Base-by-base conservation (phyloP, 2,329 filamentous ascomycete species). In the Dactylellina parvicollis region DNA sequence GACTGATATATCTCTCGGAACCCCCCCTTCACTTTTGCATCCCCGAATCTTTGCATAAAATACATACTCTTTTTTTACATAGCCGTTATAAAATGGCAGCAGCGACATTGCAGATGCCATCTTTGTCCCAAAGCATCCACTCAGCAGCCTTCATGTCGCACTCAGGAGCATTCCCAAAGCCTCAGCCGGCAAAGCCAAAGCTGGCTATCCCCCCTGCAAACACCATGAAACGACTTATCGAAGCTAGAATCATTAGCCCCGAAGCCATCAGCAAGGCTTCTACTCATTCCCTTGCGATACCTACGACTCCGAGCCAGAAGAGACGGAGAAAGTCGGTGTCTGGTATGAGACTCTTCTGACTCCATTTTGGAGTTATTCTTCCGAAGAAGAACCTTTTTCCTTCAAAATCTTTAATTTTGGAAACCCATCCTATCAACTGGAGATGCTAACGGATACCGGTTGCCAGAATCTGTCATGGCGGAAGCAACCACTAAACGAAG, bases 71-170 rank as follows among this genome's bases (percentile, higher is more conserved):
- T 56, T 42, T 16, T 47, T 36, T 14, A 62, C 28, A 40, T 26
- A 16, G 10, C 12, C 44, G 28, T 59, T 32, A 64, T 72, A 72
- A 64, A 64, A 72, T 72, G 67, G 67, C 67, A 62, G 67, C 59
- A 40, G 59, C 67, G 55, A 52, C 59, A 57, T 55, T 72, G 59
- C 67, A 72, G 40, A 72, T 72, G 67, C 67, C 67, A 34, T 72
- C 67, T 52, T 50, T 64, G 4, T 34, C 67, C 59, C 46, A 34
- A 57, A 50, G 62, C 57, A 72, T 72, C 22, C 64, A 69, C 34
- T 42, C 64, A 54, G 36, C 55, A 18, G 64, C 55, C 34, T 72
- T 64, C 52, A 65, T 72, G 67, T 49, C 66, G 42, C 67, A 72
- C 46, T 24, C 57, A 36, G 50, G 59, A 64, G 5, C 44, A 22